Base-by-base conservation (phyloP, 352 stramenopile species). In the Pythium chondricola region DNA sequence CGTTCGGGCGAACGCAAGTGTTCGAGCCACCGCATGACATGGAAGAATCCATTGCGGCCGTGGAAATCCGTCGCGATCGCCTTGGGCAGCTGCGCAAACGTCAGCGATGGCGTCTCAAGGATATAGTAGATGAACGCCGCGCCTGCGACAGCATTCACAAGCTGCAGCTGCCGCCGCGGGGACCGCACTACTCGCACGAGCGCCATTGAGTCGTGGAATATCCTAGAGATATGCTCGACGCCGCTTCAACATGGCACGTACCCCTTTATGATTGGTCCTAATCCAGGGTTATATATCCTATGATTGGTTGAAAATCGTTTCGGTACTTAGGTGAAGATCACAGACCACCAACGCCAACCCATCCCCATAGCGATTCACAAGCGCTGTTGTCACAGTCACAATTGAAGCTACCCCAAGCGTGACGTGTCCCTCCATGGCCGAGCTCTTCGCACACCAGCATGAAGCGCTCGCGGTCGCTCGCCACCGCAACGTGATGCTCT, bases 381-480 rank as follows among this genome's bases (percentile, higher is more conserved):
- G n/a, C n/a, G n/a, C n/a, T n/a, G n/a, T n/a, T n/a, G n/a, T n/a
- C n/a, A n/a, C n/a, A n/a, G n/a, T n/a, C n/a, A n/a, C n/a, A n/a
- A n/a, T n/a, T n/a, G n/a, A n/a, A n/a, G n/a, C n/a, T n/a, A n/a
- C n/a, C n/a, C n/a, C n/a, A n/a, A n/a, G n/a, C n/a, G n/a, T n/a
- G n/a, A n/a, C n/a, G n/a, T n/a, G n/a, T n/a, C n/a, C n/a, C n/a
- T n/a, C n/a, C n/a, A 60, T 62, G 54, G 26, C 44, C 2, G 52
- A 54, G 30, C 48, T 58, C 26, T 55, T 27, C 13, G 43, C 40
- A 39, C 76, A 94, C 46, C 71, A 92, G 56, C 62, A 56, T 9
- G 83, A 94, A 62, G 70, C 90, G 52, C 65, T 78, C 49, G 74
- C 73, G 26, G 63, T 94, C 18, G 83, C 76, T 39, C 63, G 56